Evolutionary conservation across 2,329 filamentous ascomycete species (phyloP).

Genomic region (Helicocarpus griseus): DNA sequence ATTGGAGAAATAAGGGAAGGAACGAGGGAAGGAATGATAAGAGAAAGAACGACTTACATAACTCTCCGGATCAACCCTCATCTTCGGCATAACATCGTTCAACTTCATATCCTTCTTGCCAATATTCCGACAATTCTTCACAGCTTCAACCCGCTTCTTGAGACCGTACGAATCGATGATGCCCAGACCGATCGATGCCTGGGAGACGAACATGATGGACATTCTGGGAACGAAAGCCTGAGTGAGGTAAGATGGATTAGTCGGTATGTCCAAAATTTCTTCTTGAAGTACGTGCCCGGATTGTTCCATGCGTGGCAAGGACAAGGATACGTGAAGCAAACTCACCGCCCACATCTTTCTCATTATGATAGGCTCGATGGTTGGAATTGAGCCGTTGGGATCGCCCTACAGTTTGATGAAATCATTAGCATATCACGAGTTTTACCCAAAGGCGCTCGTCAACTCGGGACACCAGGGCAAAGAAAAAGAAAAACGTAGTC

Average conservation of each 20-base stretch:
- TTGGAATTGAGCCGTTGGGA: slow-evolving; percentile 76
- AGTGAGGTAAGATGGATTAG: background rate
- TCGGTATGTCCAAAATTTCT: no score
- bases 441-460: no score
- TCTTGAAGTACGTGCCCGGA: no score
- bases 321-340: background rate
- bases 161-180: slow-evolving; percentile 62
- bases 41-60: slow-evolving; percentile 44
- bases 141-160: slow-evolving; percentile 68
- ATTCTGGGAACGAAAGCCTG: slow-evolving; percentile 56
- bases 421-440: background rate
- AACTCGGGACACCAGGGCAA: no score
- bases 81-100: slow-evolving; percentile 72
- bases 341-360: slow-evolving; percentile 71
- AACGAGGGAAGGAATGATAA: slow-evolving; percentile 2
- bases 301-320: no score
- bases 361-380: slow-evolving; percentile 72
- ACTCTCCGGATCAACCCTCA: slow-evolving; percentile 85
- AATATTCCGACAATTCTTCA: slow-evolving; percentile 64
- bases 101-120: slow-evolving; percentile 84
- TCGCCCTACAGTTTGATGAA: slow-evolving; percentile 48
- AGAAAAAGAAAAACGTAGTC: background rate
- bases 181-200: slow-evolving; percentile 58
- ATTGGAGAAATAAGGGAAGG: no score
- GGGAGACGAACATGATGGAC: slow-evolving; percentile 74